Base-by-base conservation (phyloP, 2,329 filamentous ascomycete species). In the Sordariomycetes sp. region DNA sequence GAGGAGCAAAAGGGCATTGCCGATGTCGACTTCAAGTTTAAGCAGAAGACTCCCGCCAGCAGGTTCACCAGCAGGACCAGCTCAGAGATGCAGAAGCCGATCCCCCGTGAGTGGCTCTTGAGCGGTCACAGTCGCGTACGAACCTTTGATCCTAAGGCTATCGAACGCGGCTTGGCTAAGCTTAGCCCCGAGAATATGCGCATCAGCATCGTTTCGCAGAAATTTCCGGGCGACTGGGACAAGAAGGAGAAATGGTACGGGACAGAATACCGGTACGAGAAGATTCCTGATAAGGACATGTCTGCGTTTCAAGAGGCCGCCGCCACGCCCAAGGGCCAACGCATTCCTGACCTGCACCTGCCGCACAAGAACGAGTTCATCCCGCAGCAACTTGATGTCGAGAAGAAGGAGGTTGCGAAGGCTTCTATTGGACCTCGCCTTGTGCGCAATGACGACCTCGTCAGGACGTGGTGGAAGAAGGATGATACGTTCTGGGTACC, bases 401-500 rank as follows among this genome's bases (percentile, higher is more conserved):
- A 95, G 56, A 94, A 92, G 69, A 94, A 86, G 58, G 85, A 94
- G 23, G 72, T 92, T n/a, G 68, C 76, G 18, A 75, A 84, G 45
- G 82, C 87, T 2, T 66, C 79, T 0, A 71, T 82, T 36, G 68
- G 77, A 1, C 92, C 92, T 0, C 82, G 79, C 40, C 68, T 98
- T 17, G 81, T 98, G 41, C 79, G 88, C 44, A 87, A 94, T 47
- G 90, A 95, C 45, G 70, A 79, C 6, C 64, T 78, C 21, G 79
- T 85, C 1, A 79, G 88, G 20, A 82, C 86, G 3, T 98, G 92
- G 92, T 95, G 80, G 68, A 98, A 98, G 67, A 96, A 96, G 61
- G 92, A 98, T 49, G 92, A 98, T 47, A 87, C 81, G 1, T 98
- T 96, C 59, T 96, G 90, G 88, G 92, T 96, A 8, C 92, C 92